Base-by-base conservation (phyloP, 2,329 filamentous ascomycete genomes). In the Colletotrichum viniferum region DNA sequence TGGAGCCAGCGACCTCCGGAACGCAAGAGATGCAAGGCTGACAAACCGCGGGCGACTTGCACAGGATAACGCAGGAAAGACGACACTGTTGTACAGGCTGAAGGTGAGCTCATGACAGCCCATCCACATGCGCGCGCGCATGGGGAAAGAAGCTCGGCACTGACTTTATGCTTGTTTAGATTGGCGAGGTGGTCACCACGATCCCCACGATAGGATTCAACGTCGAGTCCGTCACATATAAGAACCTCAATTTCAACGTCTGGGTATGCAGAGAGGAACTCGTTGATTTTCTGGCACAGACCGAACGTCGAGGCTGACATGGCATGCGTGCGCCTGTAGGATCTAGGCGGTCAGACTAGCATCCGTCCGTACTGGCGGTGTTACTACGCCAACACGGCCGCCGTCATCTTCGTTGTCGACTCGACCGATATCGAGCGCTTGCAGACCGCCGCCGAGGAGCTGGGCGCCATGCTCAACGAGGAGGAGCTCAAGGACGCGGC, bases 121-220 rank as follows among this genome's bases (percentile, higher is more conserved):
- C 14, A 63, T 16, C 13, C 21, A 58, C 6, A 24, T 28, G 7
- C 24, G 24, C 34, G 65, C 60, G 58, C n/a, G 58, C 30, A 36
- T 36, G 58, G 55, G 58, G 21, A 24, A 55, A 61, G 32, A 52
- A 52, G 74, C 30, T 61, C n/a, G 30, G 38, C 28, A 66, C 75
- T 78, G 66, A 78, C 63, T 43, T 72, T 76, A 21, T 77, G 69
- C 24, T 32, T 34, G 28, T 75, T 76, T 83, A 98, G 95, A 98
- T 99, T 83, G 97, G 97, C 83, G 97, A 99, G 85, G 97, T 99
- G 60, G 97, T 99, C 79, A 98, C 97, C 77, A 99, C 97, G 81
- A 98, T 98, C 90, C 97, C 97, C 24, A 99, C 97, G 70, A 98
- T 99, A 85, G 97, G 97, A 77, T 99, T 99, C 90, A 99, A 99